Base-by-base conservation (phyloP, 2,329 filamentous ascomycete species). In the Beauveria sp. region DNA sequence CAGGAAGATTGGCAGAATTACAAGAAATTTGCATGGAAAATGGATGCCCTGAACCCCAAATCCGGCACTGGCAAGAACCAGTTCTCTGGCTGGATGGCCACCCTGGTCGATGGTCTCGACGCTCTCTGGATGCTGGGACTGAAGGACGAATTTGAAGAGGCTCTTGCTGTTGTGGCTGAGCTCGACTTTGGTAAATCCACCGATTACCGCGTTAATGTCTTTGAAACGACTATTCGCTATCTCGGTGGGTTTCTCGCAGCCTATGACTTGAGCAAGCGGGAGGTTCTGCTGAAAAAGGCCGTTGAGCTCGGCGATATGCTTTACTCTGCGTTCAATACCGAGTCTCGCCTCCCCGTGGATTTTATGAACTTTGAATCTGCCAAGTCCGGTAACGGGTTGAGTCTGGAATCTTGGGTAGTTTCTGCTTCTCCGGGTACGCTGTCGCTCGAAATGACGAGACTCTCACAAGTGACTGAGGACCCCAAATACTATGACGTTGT, bases 121-220 rank as follows among this genome's bases (percentile, higher is more conserved):
- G 85, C 85, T n/a, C 76, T 91, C 16, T 90, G 87, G 87, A 87
- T 90, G 65, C 86, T 90, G 82, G 87, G 82, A 4, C 66, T 90
- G 69, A 80, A 80, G 64, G 76, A 82, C 0, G 87, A 90, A 62
- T 91, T 90, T 68, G 78, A 83, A 38, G 78, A 83, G 65, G 87
- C 87, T 2, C 83, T 87, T 3, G 74, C 78, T 58, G 83, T 83
- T 1, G 80, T 85, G 6, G 75, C 80, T 16, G 67, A 68, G 65
- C 84, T 90, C 58, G 85, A 88, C 69, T 90, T 89, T 69, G 80
- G 82, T 1, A 79, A 73, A 2, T 82, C 83, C 0, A 72, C 73
- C 0, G 66, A 67, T 20, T 53, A 63, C 18, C 65, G 80, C 38
- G 82, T 89, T 65, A 88, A 88, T 64, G 76, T 89, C 0, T 90